A percentile compares a stretch with the other conserved stretches of the same genome.
Conservation (phyloP, 371 early-diverging fungal species). For the Actinomortierella ambigua region DNA sequence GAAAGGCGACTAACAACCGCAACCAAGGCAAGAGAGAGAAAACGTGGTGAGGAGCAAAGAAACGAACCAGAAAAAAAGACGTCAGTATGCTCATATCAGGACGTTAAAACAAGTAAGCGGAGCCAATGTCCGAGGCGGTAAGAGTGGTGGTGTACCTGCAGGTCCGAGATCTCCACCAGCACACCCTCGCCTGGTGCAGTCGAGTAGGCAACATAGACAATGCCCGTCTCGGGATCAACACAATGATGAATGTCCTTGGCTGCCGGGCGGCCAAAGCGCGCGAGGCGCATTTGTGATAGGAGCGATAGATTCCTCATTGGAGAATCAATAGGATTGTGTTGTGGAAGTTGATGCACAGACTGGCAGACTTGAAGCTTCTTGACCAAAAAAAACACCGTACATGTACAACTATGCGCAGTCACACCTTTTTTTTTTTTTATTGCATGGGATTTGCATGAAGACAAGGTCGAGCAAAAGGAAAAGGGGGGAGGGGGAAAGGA, state of each 20-base stretch:
- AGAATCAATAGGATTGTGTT: not conserved
- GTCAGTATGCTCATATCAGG: no score
- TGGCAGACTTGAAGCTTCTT: not conserved
- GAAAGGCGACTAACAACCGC: no score
- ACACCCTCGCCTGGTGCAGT: conserved; percentile 38
- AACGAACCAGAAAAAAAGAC: not conserved
- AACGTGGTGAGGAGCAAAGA: not conserved
- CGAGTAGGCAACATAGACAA: conserved; percentile 56
- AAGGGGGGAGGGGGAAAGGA: no score
- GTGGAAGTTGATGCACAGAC: not conserved
- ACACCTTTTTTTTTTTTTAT: no score
- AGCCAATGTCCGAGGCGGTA: conserved; percentile 32
- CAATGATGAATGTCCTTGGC: conserved; percentile 51
- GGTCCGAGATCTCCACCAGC: conserved; percentile 33
- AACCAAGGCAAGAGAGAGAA: conserved; percentile 17
- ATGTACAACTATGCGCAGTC: no score
- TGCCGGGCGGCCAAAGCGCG: conserved; percentile 28
- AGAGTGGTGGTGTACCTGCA: conserved; percentile 31
- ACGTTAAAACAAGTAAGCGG: conserved; percentile 44
- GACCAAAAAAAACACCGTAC: no score
- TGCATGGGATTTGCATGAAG: no score
- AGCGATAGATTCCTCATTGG: conserved; percentile 51
- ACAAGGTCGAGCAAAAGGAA: no score
- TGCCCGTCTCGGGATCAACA: conserved; percentile 55
- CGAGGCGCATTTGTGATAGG: conserved; percentile 44